These are phyloP conservation scores for Infundibulicybe gibba DNA, from an alignment of 768 basidiomycete genomes.

Conservation along the genomic window DNA sequence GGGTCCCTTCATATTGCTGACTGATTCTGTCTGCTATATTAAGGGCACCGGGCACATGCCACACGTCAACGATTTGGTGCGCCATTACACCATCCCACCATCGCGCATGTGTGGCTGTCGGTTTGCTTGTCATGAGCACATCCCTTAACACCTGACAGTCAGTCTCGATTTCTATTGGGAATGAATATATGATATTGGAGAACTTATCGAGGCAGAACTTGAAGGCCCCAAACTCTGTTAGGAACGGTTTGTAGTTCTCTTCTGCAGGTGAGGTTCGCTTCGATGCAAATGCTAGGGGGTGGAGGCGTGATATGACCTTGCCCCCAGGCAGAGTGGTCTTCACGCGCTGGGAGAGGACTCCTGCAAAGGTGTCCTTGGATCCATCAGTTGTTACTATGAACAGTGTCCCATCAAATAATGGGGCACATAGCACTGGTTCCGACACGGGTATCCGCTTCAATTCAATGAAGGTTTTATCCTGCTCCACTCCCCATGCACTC, in stretches of 20 bases:
- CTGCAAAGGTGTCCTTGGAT: slow-evolving; percentile 28
- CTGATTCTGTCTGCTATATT: slow-evolving; percentile 28
- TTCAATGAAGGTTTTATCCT: slow-evolving; percentile 18
- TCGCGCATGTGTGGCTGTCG: slow-evolving; percentile 16
- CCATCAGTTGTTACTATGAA: slow-evolving; percentile 36
- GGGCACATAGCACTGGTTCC: slow-evolving; percentile 12
- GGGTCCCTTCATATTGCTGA: slow-evolving; percentile 11
- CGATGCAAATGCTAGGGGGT: slow-evolving; percentile 28
- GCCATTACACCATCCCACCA: slow-evolving; percentile 22
- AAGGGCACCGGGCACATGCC: slow-evolving; percentile 14
- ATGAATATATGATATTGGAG: slow-evolving; percentile 20
- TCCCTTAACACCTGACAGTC: no score
- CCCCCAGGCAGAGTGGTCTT: slow-evolving; percentile 16
- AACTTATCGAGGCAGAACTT: slow-evolving; percentile 29
- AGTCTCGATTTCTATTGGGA: no score
- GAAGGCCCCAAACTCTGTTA: slow-evolving; percentile 31
- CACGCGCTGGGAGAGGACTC: slow-evolving; percentile 20
- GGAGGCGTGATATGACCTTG: slow-evolving; percentile 7
- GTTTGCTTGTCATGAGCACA: slow-evolving; percentile 17
- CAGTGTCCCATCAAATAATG: slow-evolving; percentile 20
- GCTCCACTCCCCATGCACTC: slow-evolving; percentile 20
- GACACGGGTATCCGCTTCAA: slow-evolving; percentile 18
- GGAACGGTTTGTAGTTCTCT: slow-evolving; percentile 26
- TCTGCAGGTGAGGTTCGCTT: slow-evolving; percentile 26
- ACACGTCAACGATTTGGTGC: slow-evolving; percentile 17